Percentiles rank a stretch among this genome's conserved stretches.
These are phyloP conservation scores for Ambrosiella cleistominuta DNA, from an alignment of 2,329 filamentous ascomycete genomes.

Conservation along the genomic window DNA sequence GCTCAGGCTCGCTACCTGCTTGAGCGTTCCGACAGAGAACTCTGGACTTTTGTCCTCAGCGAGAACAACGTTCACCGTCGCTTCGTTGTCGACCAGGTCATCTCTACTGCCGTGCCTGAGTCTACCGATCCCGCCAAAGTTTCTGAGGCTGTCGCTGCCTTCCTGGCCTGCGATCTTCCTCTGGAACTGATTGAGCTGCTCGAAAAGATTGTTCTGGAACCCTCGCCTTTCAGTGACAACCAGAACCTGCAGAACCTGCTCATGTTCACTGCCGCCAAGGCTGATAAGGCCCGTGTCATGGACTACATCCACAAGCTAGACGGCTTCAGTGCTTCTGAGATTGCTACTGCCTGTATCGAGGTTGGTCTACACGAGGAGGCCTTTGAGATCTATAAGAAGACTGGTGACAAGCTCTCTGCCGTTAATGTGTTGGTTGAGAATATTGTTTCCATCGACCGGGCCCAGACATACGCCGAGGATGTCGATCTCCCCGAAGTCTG, in stretches of 20 bases:
- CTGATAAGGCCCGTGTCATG: slow-evolving; percentile 86
- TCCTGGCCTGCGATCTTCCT: slow-evolving; percentile 79
- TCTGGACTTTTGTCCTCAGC: slow-evolving; percentile 89
- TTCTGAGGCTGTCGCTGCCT: slow-evolving; percentile 80
- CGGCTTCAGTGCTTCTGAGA: slow-evolving; percentile 80
- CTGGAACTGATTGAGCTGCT: slow-evolving; percentile 90
- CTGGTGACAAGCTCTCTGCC: slow-evolving; percentile 70
- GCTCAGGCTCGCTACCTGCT: slow-evolving; percentile 91
- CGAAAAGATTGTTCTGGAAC: slow-evolving; percentile 98
- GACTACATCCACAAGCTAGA: slow-evolving; percentile 88
- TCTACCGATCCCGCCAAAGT: slow-evolving; percentile 88
- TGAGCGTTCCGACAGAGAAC: slow-evolving; percentile 72
- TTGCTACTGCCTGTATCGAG: slow-evolving; percentile 81
- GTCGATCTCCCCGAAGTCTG: slow-evolving; percentile 90
- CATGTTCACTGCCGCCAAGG: slow-evolving; percentile 90
- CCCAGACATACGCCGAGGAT: slow-evolving; percentile 86
- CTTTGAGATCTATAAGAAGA: slow-evolving; percentile 98
- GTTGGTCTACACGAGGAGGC: slow-evolving; percentile 93
- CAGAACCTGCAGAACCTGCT: slow-evolving; percentile 89
- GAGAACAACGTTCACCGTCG: slow-evolving; percentile 91
- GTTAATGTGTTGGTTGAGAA: slow-evolving; percentile 88
- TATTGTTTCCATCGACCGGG: slow-evolving; percentile 93
- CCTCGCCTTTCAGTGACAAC: slow-evolving; percentile 97
- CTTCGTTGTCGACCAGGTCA: slow-evolving; percentile 89
- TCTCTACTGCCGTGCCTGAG: slow-evolving; percentile 83